Evolutionary conservation across 441 rosid genomes (phyloP).

Genomic region (Pelargonium australe): DNA sequence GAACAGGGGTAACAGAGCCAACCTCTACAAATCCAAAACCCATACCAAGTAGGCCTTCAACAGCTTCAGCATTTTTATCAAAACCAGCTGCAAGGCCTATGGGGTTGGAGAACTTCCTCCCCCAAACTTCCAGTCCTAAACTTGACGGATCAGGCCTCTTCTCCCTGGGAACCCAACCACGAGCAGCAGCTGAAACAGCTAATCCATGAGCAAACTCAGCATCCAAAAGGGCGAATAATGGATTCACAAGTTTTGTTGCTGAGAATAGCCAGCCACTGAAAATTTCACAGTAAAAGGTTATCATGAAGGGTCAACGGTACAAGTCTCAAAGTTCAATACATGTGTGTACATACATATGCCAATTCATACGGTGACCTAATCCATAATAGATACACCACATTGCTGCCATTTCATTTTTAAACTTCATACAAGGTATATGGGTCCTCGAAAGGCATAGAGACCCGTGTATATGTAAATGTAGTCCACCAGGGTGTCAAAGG

Average conservation of each 20-base stretch:
- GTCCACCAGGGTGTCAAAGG: not conserved
- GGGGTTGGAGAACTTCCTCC: constrained; percentile 91
- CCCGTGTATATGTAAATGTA: not conserved
- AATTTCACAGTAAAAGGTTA: constrained; percentile 13
- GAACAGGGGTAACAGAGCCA: constrained; percentile 93
- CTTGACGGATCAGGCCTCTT: constrained; percentile 71
- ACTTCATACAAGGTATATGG: not conserved
- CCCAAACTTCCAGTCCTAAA: constrained; percentile 89
- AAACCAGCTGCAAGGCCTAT: constrained; percentile 97
- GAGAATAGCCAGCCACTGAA: constrained; percentile 92
- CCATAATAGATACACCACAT: not conserved
- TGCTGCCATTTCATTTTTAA: not conserved
- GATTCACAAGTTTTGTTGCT: constrained; percentile 88
- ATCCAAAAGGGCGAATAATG: constrained; percentile 86
- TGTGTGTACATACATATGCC: not conserved
- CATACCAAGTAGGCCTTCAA: constrained; percentile 79
- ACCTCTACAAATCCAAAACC: constrained; percentile 98
- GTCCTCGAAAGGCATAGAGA: too few species aligned
- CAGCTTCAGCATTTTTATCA: constrained; percentile 96
- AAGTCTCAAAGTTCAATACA: constrained; percentile 10
- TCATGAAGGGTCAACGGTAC: constrained; percentile 1
- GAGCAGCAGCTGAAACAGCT: constrained; percentile 84
- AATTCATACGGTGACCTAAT: not conserved
- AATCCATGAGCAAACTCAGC: constrained; percentile 82
- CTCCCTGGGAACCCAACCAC: constrained; percentile 97